These are phyloP conservation scores for Capsella bursapastoris DNA, from an alignment of 345 rosid genomes.

Conservation along the genomic window DNA sequence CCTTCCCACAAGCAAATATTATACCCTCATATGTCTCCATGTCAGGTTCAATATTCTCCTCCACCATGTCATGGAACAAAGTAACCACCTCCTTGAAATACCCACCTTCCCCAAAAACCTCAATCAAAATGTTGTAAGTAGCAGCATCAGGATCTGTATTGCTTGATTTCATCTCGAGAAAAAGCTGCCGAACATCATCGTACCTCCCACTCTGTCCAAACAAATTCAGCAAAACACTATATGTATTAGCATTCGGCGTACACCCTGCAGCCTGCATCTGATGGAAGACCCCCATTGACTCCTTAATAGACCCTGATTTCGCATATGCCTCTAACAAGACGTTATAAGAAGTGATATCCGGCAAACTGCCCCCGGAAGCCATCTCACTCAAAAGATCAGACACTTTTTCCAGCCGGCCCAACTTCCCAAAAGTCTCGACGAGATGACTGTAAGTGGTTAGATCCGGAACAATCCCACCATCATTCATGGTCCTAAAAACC, in stretches of 20 bases:
- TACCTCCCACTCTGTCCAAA: constrained; percentile 81
- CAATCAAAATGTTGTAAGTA: constrained; percentile 80
- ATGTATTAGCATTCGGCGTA: constrained; percentile 71
- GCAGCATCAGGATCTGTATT: constrained; percentile 82
- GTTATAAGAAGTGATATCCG: constrained; percentile 81
- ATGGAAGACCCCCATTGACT: constrained; percentile 82
- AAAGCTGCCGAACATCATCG: constrained; percentile 86
- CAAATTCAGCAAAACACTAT: constrained; percentile 76
- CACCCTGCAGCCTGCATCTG: constrained; percentile 92
- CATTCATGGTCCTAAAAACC: constrained; percentile 95
- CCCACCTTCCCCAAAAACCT: constrained; percentile 95
- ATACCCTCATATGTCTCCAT: constrained; percentile 92
- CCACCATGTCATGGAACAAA: constrained; percentile 92
- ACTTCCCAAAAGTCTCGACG: constrained; percentile 78
- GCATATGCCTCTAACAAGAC: constrained; percentile 85
- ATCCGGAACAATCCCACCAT: constrained; percentile 90
- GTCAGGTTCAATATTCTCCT: constrained; percentile 87
- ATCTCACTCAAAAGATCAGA: constrained; percentile 72
- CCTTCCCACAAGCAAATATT: constrained; percentile 87
- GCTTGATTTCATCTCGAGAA: constrained; percentile 94
- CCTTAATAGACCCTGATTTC: constrained; percentile 66
- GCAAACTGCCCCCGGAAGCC: constrained; percentile 80
- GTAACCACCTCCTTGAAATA: constrained; percentile 96
- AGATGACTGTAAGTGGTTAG: constrained; percentile 70
- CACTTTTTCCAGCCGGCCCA: constrained; percentile 72